Percentiles rank a stretch among this genome's conserved stretches.
Evolutionary conservation across 2,329 filamentous ascomycete species (phyloP).

Genomic region (Metarhizium humberi): DNA sequence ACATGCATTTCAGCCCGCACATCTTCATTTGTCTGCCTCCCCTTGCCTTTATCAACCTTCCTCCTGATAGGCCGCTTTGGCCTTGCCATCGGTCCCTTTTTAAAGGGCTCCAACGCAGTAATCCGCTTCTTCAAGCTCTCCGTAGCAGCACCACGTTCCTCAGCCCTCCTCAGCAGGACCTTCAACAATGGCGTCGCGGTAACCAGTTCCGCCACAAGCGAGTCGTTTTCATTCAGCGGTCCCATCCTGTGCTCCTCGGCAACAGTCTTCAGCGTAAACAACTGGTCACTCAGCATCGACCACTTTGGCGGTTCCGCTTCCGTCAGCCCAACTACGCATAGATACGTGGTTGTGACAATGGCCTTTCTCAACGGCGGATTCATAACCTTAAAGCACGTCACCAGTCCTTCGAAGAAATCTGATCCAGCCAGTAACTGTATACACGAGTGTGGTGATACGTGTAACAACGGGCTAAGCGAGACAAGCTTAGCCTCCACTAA

Average conservation of each 20-base stretch:
- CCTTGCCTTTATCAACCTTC: constrained; percentile 60
- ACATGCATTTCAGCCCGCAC: constrained; percentile 51
- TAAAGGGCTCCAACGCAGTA: constrained; percentile 49
- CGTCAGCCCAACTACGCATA: constrained; percentile 63
- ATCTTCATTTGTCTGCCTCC: constrained; percentile 28
- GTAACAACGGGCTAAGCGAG: constrained; percentile 53
- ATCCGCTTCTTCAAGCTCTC: constrained; percentile 52
- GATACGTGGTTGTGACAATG: constrained; percentile 64
- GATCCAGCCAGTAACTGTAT: constrained; percentile 70
- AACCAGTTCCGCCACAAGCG: constrained; percentile 72
- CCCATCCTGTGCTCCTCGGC: constrained; percentile 55
- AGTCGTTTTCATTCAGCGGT: constrained; percentile 50
- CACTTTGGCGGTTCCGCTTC: constrained; percentile 58
- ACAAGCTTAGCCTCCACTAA: constrained; percentile 45
- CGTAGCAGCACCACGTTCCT: constrained; percentile 37
- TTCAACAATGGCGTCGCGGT: constrained; percentile 69
- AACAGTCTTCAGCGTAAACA: constrained; percentile 69
- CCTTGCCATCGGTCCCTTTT: constrained; percentile 42
- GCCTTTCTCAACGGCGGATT: constrained; percentile 54
- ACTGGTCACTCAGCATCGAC: constrained; percentile 69
- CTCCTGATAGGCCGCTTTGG: constrained; percentile 41
- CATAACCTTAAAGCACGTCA: constrained; percentile 54
- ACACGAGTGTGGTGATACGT: constrained; percentile 47
- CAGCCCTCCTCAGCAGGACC: constrained; percentile 47
- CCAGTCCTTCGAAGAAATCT: constrained; percentile 75